phyloP scores from a whole-genome alignment of 1,284 basidiomycete genomes.

The Termitomyces sp. region DNA sequence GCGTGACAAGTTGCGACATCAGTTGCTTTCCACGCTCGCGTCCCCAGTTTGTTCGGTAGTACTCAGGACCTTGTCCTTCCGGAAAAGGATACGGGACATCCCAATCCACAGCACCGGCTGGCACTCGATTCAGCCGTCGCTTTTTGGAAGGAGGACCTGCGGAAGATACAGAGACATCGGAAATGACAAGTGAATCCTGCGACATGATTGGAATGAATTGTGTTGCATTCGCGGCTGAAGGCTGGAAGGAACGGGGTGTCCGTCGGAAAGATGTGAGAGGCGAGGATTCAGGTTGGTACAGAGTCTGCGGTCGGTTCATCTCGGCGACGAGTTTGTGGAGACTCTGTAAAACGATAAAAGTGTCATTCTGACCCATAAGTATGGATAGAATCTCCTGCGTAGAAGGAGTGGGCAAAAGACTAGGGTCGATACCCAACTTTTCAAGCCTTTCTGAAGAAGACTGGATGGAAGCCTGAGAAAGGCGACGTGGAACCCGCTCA shows the following conservation, averaged over 20 bases:
- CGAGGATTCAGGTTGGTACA: constrained; percentile 7
- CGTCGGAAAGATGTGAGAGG: constrained; percentile 9
- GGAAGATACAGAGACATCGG: constrained; percentile 5
- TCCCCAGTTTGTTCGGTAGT: constrained; percentile 59
- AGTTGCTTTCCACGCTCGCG: constrained; percentile 55
- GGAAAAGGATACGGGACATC: constrained; percentile 73
- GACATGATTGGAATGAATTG: background rate
- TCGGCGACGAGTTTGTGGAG: constrained; percentile 47
- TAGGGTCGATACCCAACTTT: constrained; percentile 25
- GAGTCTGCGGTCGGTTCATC: constrained; percentile 10
- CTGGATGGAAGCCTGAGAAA: constrained; percentile 10
- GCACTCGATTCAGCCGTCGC: constrained; percentile 58
- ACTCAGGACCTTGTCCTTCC: constrained; percentile 59
- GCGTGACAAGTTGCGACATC: constrained; percentile 51
- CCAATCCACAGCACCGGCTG: constrained; percentile 75
- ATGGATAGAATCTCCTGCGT: constrained; percentile 54
- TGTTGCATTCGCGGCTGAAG: background rate
- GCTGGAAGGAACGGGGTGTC: constrained; percentile 4
- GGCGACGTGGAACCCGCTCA: constrained; percentile 27
- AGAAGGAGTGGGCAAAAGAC: constrained; percentile 40
- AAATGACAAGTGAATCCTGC: background rate
- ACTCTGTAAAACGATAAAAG: constrained; percentile 60
- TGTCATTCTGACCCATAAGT: constrained; percentile 56
- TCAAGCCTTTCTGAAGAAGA: constrained; percentile 11
- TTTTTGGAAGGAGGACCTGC: constrained; percentile 39